Base-by-base conservation (phyloP, 176 grass and related monocot genomes). In the Paspalum vaginatum region DNA sequence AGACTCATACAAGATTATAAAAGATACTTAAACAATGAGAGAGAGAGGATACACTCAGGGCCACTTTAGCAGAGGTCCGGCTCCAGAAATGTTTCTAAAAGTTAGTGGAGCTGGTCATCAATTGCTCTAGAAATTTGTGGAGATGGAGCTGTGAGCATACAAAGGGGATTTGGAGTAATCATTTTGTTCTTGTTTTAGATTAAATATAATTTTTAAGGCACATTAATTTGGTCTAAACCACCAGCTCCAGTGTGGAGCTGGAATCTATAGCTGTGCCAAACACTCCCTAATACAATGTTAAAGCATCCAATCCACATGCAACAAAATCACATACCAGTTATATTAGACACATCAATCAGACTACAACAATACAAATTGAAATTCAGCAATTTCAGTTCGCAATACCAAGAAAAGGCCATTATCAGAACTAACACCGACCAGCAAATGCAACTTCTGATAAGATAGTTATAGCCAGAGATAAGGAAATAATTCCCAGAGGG, bases 321-420 rank as follows among this genome's bases (percentile, higher is more conserved):
- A 49, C 45, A 27, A 70, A 47, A 70, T 49, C 67, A 70, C 13
- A 70, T 48, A 41, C 13, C 22, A 18, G 0, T 26, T 16, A 61
- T 26, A 74, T 43, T 72, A 50, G 44, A 43, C 7, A 74, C 56
- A 80, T 84, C 38, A 84, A 84, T 57, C n/a, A 41, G 84, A 27
- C 52, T 22, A 37, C 52, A 56, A 54, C 2, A 37, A 18, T n/a
- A 43, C 4, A 56, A 75, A 75, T 5, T 46, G 11, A 74, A 83
- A 46, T 54, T 25, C 26, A 62, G 68, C 5, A 62, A 71, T 12
- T 62, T 39, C 8, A 68, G 43, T 62, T 26, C 8, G 9, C 21
- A 64, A 38, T 72, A 61, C 48, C 7, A 63, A 17, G 32, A 51
- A 13, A 51, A 82, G 14, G 64, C 43, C n/a, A 47, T 66, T 56